Conservation (phyloP, 257 asterid genomes). For the Datura wrightii region DNA sequence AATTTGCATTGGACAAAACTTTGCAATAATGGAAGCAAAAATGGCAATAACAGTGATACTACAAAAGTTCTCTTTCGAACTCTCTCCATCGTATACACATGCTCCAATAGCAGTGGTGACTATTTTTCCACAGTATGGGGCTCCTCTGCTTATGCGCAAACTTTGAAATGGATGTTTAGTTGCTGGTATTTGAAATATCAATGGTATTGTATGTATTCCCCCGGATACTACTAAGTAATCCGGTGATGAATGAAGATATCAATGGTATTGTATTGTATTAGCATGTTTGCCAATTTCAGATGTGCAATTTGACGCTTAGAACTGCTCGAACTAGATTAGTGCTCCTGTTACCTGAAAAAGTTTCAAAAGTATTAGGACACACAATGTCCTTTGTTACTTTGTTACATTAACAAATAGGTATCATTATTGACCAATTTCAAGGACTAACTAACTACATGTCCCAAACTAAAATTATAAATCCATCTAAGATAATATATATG, state of each 20-base stretch:
- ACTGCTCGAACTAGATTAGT: too few relatives aligned
- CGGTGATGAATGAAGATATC: not conserved
- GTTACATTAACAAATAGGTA: too few relatives aligned
- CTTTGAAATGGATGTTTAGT: not conserved
- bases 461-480: too few relatives aligned
- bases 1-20: constrained; percentile 45
- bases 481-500: too few relatives aligned
- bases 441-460: too few relatives aligned
- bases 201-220: not conserved
- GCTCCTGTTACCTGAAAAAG: too few relatives aligned
- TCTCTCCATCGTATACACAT: constrained; percentile 46
- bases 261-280: too few relatives aligned
- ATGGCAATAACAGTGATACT: constrained; percentile 44
- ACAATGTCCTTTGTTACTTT: too few relatives aligned
- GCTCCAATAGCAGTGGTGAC: constrained; percentile 37
- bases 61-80: constrained; percentile 36
- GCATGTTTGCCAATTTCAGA: too few relatives aligned
- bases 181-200: not conserved
- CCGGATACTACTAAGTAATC: not conserved
- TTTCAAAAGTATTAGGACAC: too few relatives aligned
- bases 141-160: constrained; percentile 39
- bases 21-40: constrained; percentile 45
- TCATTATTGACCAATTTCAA: too few relatives aligned
- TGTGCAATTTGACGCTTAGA: too few relatives aligned
- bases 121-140: constrained; percentile 44